Percentiles rank a stretch among this genome's conserved stretches.
Evolutionary conservation across 441 rosid species (phyloP).

Genomic region (Bocquillonia castaneifolia): DNA sequence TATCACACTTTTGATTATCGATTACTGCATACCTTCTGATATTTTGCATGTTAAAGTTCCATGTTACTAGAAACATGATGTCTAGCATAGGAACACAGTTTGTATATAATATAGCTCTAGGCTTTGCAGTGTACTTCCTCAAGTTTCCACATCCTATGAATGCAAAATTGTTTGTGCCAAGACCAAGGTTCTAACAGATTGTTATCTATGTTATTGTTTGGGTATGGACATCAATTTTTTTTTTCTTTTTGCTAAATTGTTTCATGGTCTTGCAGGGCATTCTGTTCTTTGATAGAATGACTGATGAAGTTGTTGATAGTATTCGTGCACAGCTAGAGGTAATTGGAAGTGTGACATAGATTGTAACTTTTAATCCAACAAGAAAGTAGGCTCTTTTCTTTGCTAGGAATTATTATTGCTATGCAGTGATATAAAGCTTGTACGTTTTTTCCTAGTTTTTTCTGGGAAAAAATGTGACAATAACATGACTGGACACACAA

Average conservation of each 20-base stretch:
- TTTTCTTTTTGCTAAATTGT: constrained; percentile 18
- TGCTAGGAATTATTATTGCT: not conserved
- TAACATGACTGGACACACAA: not conserved
- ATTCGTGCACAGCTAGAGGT: constrained; percentile 67
- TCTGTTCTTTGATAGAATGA: constrained; percentile 85
- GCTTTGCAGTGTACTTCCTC: not conserved
- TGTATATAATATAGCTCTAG: too few relatives aligned
- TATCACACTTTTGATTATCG: not conserved
- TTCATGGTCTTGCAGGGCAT: constrained; percentile 56
- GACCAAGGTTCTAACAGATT: not conserved
- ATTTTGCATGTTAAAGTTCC: constrained; percentile 1
- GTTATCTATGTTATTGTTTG: not conserved
- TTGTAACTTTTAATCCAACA: not conserved
- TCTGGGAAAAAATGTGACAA: not conserved
- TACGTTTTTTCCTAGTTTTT: not conserved
- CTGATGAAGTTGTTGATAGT: constrained; percentile 67
- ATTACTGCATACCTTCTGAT: not conserved
- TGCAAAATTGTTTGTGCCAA: not conserved
- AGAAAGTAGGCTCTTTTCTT: not conserved
- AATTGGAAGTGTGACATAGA: constrained; percentile 22
- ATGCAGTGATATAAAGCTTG: not conserved
- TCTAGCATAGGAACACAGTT: not conserved
- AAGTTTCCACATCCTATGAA: not conserved
- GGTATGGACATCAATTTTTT: not conserved
- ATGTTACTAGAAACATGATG: not conserved